Percentiles rank a stretch among this genome's conserved stretches.
Evolutionary conservation across 2,329 filamentous ascomycete genomes (phyloP).

Genomic region (Phialocephala sp.): DNA sequence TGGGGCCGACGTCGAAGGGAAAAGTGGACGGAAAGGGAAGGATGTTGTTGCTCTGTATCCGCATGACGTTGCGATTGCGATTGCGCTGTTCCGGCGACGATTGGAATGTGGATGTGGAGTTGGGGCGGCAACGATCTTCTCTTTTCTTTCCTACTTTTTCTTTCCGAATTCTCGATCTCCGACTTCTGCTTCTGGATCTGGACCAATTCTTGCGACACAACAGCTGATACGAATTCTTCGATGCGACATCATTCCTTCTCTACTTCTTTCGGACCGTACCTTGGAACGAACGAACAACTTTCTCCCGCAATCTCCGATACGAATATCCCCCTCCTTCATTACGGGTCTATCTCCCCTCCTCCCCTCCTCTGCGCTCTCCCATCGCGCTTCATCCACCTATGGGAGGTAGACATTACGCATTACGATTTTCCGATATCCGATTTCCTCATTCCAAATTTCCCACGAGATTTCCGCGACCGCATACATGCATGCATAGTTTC

Average conservation of each 20-base stretch:
- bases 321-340: slow-evolving; percentile 34
- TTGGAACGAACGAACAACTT: slow-evolving; percentile 5
- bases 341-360: slow-evolving; percentile 24
- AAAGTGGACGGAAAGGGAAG: slow-evolving; percentile 16
- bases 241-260: slow-evolving; percentile 5
- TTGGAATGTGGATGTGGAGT: too few relatives aligned
- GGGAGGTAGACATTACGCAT: slow-evolving; percentile 34
- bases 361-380: too few relatives aligned
- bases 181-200: slow-evolving; percentile 1
- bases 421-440: slow-evolving; percentile 20
- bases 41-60: background rate
- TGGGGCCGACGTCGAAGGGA: too few relatives aligned
- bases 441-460: background rate
- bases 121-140: background rate
- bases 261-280: slow-evolving; percentile 11
- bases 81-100: slow-evolving; percentile 50
- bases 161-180: background rate
- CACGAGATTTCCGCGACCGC: slow-evolving; percentile 14
- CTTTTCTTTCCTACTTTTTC: too few relatives aligned
- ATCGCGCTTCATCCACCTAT: too few relatives aligned
- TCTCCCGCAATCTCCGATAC: slow-evolving; percentile 31
- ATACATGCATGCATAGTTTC: slow-evolving; percentile 8
- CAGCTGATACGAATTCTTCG: too few relatives aligned
- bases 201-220: too few relatives aligned
- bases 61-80: background rate